These are phyloP conservation scores for Dryas octopetala DNA, from an alignment of 306 rosid species.

Conservation along the genomic window DNA sequence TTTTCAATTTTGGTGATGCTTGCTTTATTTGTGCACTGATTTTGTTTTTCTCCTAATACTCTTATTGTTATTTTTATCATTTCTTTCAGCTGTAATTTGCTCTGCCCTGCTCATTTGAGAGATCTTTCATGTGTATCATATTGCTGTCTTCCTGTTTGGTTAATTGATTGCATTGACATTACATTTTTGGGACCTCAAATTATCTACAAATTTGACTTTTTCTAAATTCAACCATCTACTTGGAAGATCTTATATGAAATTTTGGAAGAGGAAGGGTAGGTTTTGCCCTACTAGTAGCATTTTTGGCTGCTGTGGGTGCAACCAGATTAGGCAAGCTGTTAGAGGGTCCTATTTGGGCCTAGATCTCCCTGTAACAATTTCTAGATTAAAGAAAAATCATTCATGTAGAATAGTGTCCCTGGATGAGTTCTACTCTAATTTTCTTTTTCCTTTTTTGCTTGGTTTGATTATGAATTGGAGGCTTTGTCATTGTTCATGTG, in stretches of 20 bases:
- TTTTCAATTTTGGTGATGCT: not conserved
- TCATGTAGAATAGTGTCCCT: not conserved
- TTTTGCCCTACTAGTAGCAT: not conserved
- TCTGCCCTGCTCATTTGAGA: not conserved
- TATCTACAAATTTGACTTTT: too few relatives aligned
- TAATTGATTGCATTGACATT: not conserved
- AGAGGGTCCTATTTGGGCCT: not conserved
- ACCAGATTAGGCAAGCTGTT: not conserved
- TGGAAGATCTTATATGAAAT: too few relatives aligned
- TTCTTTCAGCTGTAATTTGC: not conserved
- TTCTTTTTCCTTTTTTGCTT: not conserved
- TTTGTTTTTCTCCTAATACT: not conserved
- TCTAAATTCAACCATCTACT: too few relatives aligned
- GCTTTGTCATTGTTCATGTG: not conserved
- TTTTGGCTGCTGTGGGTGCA: not conserved
- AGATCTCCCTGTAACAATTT: not conserved
- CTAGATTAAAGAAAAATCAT: not conserved
- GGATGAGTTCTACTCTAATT: not conserved
- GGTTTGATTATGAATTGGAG: not conserved
- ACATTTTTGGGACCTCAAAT: not conserved
- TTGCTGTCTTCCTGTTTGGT: not conserved
- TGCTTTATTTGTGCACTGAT: not conserved
- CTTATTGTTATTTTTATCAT: not conserved
- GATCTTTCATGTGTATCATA: not conserved
- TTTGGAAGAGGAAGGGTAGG: too few relatives aligned